Base-by-base conservation (phyloP, 2,329 filamentous ascomycete species). In the Alternaria viburni region DNA sequence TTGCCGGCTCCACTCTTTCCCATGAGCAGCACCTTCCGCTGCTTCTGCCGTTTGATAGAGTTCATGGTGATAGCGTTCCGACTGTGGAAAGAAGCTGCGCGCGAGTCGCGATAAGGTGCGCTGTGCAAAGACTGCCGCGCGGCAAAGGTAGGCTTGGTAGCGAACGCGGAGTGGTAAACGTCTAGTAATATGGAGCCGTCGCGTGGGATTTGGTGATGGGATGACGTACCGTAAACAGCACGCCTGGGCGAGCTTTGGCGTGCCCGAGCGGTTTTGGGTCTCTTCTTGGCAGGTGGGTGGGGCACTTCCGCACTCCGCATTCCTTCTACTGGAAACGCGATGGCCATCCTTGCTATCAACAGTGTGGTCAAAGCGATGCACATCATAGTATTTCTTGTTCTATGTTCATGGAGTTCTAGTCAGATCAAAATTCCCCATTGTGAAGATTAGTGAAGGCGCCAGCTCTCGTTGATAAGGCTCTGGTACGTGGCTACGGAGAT, bases 1-100 rank as follows among this genome's bases (percentile, higher is more conserved):
- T 99, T 99, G 59, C 96, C 96, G 0, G 95, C 97, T 58, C 96
- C 96, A 67, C 93, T 97, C 84, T 97, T 97, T 72, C 96, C 96
- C 96, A 85, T 85, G 47, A 86, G 77, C 74, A 86, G 77, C 74
- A 86, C 83, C 74, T 86, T 86, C 76, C 83, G 83, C 80, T 85
- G 83, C 79, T 85, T 85, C 73, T 84, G 83, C 56, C 83, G 81
- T 76, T 83, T 84, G 41, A 71, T 70, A 7, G 76, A 76, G 57
- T 79, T 80, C 78, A 80, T 80, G 2, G 25, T 69, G 70, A 52
- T 23, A 4, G 51, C 30, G 51, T 44, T 19, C 32, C 32, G 44
- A 26, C 6, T 11, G 47, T 41, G 19, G 49, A 52, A 19, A 25
- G 49, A 12, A 28, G 19, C 41, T 54, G 8, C 13, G 41, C 4